Base-by-base conservation (phyloP, 2,329 filamentous ascomycete genomes). In the Penicillium sumatraense region DNA sequence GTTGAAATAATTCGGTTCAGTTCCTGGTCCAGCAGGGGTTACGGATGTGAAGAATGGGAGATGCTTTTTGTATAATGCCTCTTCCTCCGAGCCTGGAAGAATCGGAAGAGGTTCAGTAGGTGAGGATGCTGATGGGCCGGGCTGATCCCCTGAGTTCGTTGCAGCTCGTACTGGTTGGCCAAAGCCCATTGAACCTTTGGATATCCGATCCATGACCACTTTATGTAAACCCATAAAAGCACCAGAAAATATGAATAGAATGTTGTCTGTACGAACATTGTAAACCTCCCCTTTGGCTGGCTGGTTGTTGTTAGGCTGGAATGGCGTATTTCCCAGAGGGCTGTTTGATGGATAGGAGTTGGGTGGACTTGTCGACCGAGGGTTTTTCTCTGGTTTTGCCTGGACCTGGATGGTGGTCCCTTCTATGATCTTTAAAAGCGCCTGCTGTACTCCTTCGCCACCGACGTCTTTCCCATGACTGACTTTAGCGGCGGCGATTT, bases 371-470 rank as follows among this genome's bases (percentile, higher is more conserved):
- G 67, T 70, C 31, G 69, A 61, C 18, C 74, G 73, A 57, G 75
- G 71, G 55, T 73, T 79, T 54, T 72, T 73, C 58, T 82, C 73
- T 56, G 78, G 69, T 72, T 97, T 98, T 21, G 93, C 89, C 68
- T 93, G 93, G 26, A 99, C 84, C 36, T 96, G 95, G 10, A 99
- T 83, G 21, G 93, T 97, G 1, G 93, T 96, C 7, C 95, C 95
- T 76, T 99, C 95, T 18, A 99, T 91, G 36, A 99, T 91, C 76
- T 98, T 98, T 27, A 99, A 78, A 5, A 99, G 80, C 6, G 95
- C 93, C 75, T 99, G 95, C 69, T 99, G 95, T 0, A 98, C 95
- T 50, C 95, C 95, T 78, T 98, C 95, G 20, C 95, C 95, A 16
- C 93, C 90, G 2, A 99, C 95, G 68, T 99, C 95, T 65, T 96